Base-by-base conservation (phyloP, 768 basidiomycete genomes). In the Boletellus sp. region DNA sequence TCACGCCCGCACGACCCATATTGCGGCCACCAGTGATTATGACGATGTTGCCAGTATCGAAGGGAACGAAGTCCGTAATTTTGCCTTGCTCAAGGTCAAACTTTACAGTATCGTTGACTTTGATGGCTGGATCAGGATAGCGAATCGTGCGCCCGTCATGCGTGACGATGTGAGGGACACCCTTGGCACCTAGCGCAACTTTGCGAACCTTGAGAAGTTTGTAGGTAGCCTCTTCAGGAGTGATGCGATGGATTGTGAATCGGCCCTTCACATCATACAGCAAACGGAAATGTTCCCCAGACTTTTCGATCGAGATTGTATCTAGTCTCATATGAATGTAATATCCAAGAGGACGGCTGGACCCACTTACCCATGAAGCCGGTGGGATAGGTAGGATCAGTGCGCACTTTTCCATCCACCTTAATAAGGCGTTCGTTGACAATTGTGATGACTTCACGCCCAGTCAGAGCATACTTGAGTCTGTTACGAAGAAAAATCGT, bases 111-210 rank as follows among this genome's bases (percentile, higher is more conserved):
- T 98, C 96, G 80, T 98, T 95, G 72, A 90, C 92, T 65, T 78
- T 83, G 83, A 99, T 93, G 61, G 74, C 71, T 26, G 96, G 96
- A 73, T 99, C 96, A 60, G 96, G 95, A 78, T 97, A 99, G 56
- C 96, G 94, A 77, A 99, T 98, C 58, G 96, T 99, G 70, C 96
- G 93, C 46, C 96, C 96, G 66, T 99, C 96, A 77, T 99, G 96
- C 60, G 95, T 97, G 74, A 97, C 91, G 60, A 99, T 78, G 79
- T 94, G 85, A 47, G 96, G 96, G 42, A 99, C 94, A 61, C 94
- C 94, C 69, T 90, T 89, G 60, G 83, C 79, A 53, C 96, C 96
- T 59, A 98, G 76, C 55, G 93, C 92, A 36, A 95, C 88, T 62
- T 84, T 87, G 70, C 84, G 83, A 63, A 99, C 96, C 70, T 94